Base-by-base conservation (phyloP, 192 early-diverging fungal species). In the Backusella macrospora region DNA sequence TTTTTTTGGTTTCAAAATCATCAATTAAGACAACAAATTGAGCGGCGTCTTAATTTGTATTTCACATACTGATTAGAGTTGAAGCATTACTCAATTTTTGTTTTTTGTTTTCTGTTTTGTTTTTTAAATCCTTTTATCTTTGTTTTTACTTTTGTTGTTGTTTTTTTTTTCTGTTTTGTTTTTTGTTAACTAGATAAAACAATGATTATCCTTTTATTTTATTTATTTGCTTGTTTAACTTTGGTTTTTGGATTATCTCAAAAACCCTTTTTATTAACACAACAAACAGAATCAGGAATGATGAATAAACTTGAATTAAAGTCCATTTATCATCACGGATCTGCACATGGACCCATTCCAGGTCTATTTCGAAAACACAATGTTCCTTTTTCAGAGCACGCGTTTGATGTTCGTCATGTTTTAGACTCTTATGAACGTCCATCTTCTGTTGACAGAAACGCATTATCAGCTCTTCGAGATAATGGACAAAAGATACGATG, bases 251-350 rank as follows among this genome's bases (percentile, higher is more conserved):
- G 52, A 23, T 23, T 23, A 59, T 26, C 12, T 59, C 52, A 59
- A 59, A 23, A 4, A 26, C 52, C 52, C 21, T 59, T 59, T 12
- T 59, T 23, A 59, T 12, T 23, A 23, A 13, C 26, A 59, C 52
- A 59, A 21, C 52, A 59, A 26, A 59, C 52, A 34, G 29, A 34
- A 34, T 34, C 29, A 34, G 29, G 2, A 34, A 0, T 34, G 29
- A 34, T 34, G 52, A 59, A 59, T 26, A 59, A 59, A 21, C 52
- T 59, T 59, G 52, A 59, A 12, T 65, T 81, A 14, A 81, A 73
- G 63, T 64, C 74, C 7, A 76, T 82, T 40, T 82, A 78, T 40
- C 80, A 82, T 52, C 80, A 73, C 47, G 69, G 70, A 26, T 75
- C 76, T n/a, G 45, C 66, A 39, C 43, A 64, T 49, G 77, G 80